Conservation (phyloP, 345 rosid genomes). For the Populus alba region DNA sequence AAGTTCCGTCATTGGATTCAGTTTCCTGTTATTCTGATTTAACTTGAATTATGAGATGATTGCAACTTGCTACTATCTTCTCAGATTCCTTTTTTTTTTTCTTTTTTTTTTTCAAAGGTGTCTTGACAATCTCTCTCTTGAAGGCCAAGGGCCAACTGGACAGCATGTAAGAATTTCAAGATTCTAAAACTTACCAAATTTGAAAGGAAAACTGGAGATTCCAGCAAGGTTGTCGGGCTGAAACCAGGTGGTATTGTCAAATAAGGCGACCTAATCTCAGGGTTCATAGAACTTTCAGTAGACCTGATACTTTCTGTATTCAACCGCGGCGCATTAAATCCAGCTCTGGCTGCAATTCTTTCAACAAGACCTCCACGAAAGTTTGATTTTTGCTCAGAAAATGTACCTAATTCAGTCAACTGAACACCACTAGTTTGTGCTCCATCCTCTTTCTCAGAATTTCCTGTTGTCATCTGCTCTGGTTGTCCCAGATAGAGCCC, state of each 20-base stretch:
- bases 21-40: not conserved
- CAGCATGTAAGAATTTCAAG: not conserved
- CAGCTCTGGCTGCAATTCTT: slow-evolving; percentile 39
- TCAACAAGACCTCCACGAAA: slow-evolving; percentile 39
- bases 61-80: not conserved
- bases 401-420: slow-evolving; percentile 26
- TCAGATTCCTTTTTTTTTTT: slow-evolving; percentile 3
- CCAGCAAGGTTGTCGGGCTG: slow-evolving; percentile 33
- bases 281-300: slow-evolving; percentile 18
- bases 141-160: slow-evolving; percentile 5
- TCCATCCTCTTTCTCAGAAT: slow-evolving; percentile 32
- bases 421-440: slow-evolving; percentile 25
- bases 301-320: slow-evolving; percentile 30
- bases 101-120: not conserved
- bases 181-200: slow-evolving; percentile 25
- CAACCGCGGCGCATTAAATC: slow-evolving; percentile 37
- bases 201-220: slow-evolving; percentile 34
- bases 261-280: slow-evolving; percentile 29
- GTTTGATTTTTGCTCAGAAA: slow-evolving; percentile 42
- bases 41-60: not conserved
- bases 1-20: not conserved
- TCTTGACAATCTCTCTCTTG: not conserved
- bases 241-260: slow-evolving; percentile 37
- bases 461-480: slow-evolving; percentile 27
- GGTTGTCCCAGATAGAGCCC: slow-evolving; percentile 34